phyloP scores from a whole-genome alignment of 2,329 filamentous ascomycete species.

The Paraphaeosphaeria minitans region DNA sequence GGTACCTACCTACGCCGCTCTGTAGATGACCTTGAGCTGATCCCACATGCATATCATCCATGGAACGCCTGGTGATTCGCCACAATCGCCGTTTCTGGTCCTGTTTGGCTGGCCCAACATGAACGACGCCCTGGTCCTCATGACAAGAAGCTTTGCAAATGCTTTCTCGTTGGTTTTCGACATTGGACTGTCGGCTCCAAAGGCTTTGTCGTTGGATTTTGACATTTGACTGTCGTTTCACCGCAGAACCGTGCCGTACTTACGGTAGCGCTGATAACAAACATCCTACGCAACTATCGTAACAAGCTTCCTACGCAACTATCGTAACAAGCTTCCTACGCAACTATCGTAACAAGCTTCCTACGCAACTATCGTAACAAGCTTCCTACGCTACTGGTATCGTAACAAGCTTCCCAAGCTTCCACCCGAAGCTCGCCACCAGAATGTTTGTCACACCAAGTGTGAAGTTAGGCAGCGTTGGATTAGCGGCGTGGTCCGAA shows the following conservation, averaged over 20 bases:
- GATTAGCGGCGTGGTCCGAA: conserved; percentile 11
- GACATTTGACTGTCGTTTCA: not conserved
- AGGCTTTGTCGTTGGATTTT: not conserved
- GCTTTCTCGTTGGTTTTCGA: no score
- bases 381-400: conserved; percentile 15
- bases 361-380: conserved; percentile 16
- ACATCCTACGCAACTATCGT: conserved; percentile 14
- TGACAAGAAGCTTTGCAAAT: no score
- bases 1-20: no score
- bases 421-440: conserved; percentile 11
- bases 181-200: no score
- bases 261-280: conserved; percentile 1
- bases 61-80: no score
- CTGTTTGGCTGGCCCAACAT: no score
- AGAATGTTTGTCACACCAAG: conserved; percentile 19
- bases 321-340: conserved; percentile 17
- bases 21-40: not conserved
- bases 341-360: conserved; percentile 18
- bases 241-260: not conserved
- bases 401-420: conserved; percentile 16
- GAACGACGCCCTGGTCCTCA: no score
- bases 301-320: conserved; percentile 17
- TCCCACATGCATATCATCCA: not conserved
- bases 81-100: no score
- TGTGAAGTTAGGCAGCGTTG: conserved; percentile 1